These are phyloP conservation scores for Pyronema domesticum DNA, from an alignment of 495 filamentous ascomycete genomes.

Conservation along the genomic window DNA sequence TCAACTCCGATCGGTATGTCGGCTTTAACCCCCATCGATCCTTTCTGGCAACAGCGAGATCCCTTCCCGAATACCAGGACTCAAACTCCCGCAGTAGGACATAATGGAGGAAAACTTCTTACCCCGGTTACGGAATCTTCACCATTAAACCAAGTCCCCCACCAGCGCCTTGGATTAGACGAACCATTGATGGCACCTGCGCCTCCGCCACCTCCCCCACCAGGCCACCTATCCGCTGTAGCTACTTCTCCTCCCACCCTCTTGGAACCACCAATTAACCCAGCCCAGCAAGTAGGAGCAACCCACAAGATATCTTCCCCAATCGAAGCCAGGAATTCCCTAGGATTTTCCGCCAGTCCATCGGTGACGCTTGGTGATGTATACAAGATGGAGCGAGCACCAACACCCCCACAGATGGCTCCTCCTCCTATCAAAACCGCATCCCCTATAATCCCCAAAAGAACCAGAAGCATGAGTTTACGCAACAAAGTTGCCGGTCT, in stretches of 20 bases:
- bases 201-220: neutral
- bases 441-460: neutral
- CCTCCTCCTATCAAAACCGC: neutral
- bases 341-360: conserved; percentile 17
- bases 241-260: neutral
- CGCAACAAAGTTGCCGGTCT: conserved; percentile 37
- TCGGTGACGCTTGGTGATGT: conserved; percentile 15
- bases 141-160: conserved; percentile 38
- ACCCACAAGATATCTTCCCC: conserved; percentile 16
- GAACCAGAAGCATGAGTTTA: neutral
- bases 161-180: conserved; percentile 9
- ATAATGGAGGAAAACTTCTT: conserved; percentile 42
- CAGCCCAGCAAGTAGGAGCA: neutral
- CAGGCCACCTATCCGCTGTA: neutral
- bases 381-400: neutral
- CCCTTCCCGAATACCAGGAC: conserved; percentile 40
- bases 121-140: conserved; percentile 71
- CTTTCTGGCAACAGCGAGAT: conserved; percentile 15
- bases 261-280: neutral
- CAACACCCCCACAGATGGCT: neutral
- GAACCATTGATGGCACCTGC: too few relatives aligned
- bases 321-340: conserved; percentile 15
- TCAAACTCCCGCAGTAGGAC: conserved; percentile 35
- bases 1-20: conserved; percentile 82
- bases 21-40: conserved; percentile 57